Conservation (phyloP, 2,329 filamentous ascomycete species). For the Cryphonectria nitschkei region DNA sequence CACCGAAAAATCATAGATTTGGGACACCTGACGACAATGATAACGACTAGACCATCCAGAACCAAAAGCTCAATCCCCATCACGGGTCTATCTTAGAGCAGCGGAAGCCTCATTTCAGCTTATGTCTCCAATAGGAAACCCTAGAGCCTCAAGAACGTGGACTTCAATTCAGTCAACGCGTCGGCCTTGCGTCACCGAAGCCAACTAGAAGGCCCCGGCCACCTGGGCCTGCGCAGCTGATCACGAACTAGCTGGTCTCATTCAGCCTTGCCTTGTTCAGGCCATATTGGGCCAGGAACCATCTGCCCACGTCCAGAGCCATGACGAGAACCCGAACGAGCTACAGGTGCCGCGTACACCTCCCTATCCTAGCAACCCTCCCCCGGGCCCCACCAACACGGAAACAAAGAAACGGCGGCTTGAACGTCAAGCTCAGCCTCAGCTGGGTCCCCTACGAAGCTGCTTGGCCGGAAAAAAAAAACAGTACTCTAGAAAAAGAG, state of each 20-base stretch:
- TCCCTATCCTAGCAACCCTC: too few relatives aligned
- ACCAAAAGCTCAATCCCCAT: too few relatives aligned
- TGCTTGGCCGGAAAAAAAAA: not conserved
- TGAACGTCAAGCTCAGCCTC: not conserved
- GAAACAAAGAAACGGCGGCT: not conserved
- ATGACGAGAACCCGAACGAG: not conserved
- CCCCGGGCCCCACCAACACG: too few relatives aligned
- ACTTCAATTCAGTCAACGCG: not conserved
- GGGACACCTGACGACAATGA: too few relatives aligned
- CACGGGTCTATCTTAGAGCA: too few relatives aligned
- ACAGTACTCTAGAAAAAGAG: not conserved
- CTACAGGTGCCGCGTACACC: too few relatives aligned
- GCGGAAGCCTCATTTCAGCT: too few relatives aligned
- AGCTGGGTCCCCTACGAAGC: not conserved
- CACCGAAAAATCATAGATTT: too few relatives aligned
- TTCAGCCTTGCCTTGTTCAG: not conserved
- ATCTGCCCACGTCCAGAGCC: not conserved
- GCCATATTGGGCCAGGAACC: not conserved
- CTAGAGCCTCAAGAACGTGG: too few relatives aligned
- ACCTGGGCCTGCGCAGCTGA: not conserved
- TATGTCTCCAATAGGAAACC: too few relatives aligned
- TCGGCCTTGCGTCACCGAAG: not conserved
- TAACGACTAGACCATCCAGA: too few relatives aligned
- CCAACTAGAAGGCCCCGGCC: not conserved
- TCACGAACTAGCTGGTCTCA: not conserved